Conservation (phyloP, 768 basidiomycete species). For the Trametes sanguinea region DNA sequence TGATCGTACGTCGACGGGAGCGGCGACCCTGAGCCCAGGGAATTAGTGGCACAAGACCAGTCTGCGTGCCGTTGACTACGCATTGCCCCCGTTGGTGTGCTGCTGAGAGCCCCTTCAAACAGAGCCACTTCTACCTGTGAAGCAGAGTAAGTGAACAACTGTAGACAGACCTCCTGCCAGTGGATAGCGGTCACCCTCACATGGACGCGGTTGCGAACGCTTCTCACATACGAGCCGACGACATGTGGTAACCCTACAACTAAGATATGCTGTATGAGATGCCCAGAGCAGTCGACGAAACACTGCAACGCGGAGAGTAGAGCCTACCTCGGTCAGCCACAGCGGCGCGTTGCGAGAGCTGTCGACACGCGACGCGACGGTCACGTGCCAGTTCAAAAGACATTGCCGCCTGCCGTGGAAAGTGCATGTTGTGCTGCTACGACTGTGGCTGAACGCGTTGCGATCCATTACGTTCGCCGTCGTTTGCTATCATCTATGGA, state of each 20-base stretch:
- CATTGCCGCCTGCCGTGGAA: background rate
- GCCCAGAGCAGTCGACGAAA: too few species aligned
- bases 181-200: too few species aligned
- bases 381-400: slow-evolving; percentile 20
- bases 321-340: too few species aligned
- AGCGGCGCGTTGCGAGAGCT: too few species aligned
- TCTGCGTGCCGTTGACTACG: background rate
- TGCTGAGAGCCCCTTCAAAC: background rate
- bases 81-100: background rate
- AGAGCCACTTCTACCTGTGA: too few species aligned
- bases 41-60: slow-evolving; percentile 19
- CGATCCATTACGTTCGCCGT: background rate
- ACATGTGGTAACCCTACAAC: too few species aligned
- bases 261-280: too few species aligned
- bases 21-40: slow-evolving; percentile 6
- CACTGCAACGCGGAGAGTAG: too few species aligned
- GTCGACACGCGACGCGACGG: background rate
- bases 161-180: too few species aligned
- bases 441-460: slow-evolving; percentile 1
- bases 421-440: background rate
- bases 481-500: slow-evolving; percentile 18
- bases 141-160: too few species aligned
- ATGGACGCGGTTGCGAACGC: too few species aligned
- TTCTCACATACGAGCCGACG: too few species aligned
- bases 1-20: slow-evolving; percentile 5